phyloP scores from a whole-genome alignment of 1,139 yeast species.

The Pichia inconspicua region DNA sequence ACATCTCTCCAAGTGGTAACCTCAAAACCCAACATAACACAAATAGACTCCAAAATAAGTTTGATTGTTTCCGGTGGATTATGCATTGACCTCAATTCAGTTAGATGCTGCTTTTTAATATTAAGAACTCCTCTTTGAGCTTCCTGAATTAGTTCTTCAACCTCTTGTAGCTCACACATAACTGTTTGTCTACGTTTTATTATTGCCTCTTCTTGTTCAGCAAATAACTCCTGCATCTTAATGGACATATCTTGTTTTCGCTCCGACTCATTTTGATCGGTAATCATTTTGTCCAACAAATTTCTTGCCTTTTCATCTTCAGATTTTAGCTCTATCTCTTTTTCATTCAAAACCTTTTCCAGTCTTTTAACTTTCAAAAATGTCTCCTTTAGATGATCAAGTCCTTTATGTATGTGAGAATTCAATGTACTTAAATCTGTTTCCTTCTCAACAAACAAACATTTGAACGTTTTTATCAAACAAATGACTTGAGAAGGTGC shows the following conservation, averaged over 20 bases:
- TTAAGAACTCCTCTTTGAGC: slow-evolving; percentile 85
- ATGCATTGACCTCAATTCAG: slow-evolving; percentile 81
- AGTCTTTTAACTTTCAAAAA: slow-evolving; percentile 64
- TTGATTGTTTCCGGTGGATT: slow-evolving; percentile 90
- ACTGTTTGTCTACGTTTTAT: slow-evolving; percentile 49
- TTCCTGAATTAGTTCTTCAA: slow-evolving; percentile 78
- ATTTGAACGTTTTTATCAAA: slow-evolving; percentile 42
- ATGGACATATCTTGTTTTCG: slow-evolving; percentile 80
- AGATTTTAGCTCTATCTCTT: slow-evolving; percentile 39
- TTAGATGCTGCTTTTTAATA: slow-evolving; percentile 85
- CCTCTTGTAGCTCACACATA: slow-evolving; percentile 55
- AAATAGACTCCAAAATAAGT: slow-evolving; percentile 81
- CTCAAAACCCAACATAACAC: slow-evolving; percentile 69
- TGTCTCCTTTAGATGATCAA: slow-evolving; percentile 70
- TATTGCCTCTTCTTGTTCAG: slow-evolving; percentile 58
- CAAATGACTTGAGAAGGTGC: slow-evolving; percentile 54
- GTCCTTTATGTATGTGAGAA: slow-evolving; percentile 64
- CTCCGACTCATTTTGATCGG: slow-evolving; percentile 89
- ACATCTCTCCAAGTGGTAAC: slow-evolving; percentile 75
- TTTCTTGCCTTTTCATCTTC: slow-evolving; percentile 66
- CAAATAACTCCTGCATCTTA: slow-evolving; percentile 64
- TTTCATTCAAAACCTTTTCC: slow-evolving; percentile 45
- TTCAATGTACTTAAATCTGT: slow-evolving; percentile 55
- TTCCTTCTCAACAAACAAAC: slow-evolving; percentile 38
- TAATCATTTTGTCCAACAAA: slow-evolving; percentile 71